Evolutionary conservation across 2,329 filamentous ascomycete genomes (phyloP), one percentile per base, ranked within the genome.

Genomic region (Xylaria sp.): DNA sequence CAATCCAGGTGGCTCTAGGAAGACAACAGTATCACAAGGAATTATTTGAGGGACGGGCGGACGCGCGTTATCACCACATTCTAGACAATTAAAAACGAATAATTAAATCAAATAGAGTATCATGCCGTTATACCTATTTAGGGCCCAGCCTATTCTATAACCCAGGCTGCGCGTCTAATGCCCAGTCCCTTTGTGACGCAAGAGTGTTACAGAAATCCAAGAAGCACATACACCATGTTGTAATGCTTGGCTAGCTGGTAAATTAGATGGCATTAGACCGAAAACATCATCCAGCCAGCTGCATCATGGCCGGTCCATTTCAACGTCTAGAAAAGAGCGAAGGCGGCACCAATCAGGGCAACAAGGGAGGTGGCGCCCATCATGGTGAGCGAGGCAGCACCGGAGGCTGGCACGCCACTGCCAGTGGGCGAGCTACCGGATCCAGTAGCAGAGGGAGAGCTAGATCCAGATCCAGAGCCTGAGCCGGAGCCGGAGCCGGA

Each of bases 101-200:
- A 20, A 52, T 51, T 46, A 9, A 59, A 62, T 44, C 18, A 56
- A 55, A 61, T 41, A 61, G 62, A 44, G 41, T 56, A 58, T 34
- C 23, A 23, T 12, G 55, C 59, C 65, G 32, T 60, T 48, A 64
- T 48, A 28, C 34, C 54, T 56, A 41, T 66, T 37, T 58, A 70
- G 68, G 59, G 46, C n/a, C 68, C 68, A 23, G 65, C 68, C 68
- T 65, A 65, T 65, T 65, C 68, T 65, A 70, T 68, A 58, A 56
- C 56, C 55, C 61, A 57, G 61, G 20, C 41, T 55, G 12, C 18
- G 48, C 13, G 34, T 64, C 68, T 61, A 67, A 64, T 18, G 57
- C 68, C 48, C 18, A 37, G 34, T 44, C 25, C 59, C 32, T 66
- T 66, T 20, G n/a, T 59, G 34, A 69, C 39, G 58, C 67, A 15